Conservation (phyloP, 2,329 filamentous ascomycete genomes). For the Ceratocystiopsis sp. region DNA sequence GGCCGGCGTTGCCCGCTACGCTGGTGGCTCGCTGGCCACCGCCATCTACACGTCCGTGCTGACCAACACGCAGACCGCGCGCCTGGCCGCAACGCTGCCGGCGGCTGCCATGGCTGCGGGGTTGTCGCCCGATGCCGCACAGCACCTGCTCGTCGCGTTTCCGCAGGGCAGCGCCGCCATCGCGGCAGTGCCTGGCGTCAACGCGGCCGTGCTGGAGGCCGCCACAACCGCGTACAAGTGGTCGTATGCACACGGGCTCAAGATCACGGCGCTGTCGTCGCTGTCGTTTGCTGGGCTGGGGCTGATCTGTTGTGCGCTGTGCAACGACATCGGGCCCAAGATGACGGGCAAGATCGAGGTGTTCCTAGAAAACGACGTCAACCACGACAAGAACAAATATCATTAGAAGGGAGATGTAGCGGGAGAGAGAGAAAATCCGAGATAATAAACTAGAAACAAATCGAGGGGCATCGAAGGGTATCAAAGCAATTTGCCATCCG, state of each 20-base stretch:
- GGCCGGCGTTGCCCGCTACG: conserved; percentile 16
- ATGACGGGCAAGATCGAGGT: conserved; percentile 20
- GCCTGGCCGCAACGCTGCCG: conserved; percentile 14
- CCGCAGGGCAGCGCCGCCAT: conserved; percentile 1
- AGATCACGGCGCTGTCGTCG: conserved; percentile 12
- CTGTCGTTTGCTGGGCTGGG: conserved; percentile 14
- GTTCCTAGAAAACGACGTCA: conserved; percentile 17
- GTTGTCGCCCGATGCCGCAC: conserved; percentile 4
- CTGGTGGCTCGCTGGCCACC: conserved; percentile 17
- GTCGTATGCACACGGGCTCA: conserved; percentile 5
- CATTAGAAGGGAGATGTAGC: too few relatives aligned
- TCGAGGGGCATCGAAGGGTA: too few relatives aligned
- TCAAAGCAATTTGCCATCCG: too few relatives aligned
- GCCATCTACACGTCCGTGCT: conserved; percentile 19
- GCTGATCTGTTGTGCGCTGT: conserved; percentile 14
- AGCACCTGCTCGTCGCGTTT: conserved; percentile 1
- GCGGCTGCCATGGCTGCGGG: conserved; percentile 14
- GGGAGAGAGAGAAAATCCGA: too few relatives aligned
- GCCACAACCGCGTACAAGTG: conserved; percentile 4
- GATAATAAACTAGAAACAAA: too few relatives aligned
- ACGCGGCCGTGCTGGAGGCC: conserved; percentile 9
- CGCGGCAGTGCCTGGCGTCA: conserved; percentile 1
- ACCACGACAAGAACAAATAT: conserved; percentile 16
- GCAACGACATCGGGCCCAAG: conserved; percentile 17
- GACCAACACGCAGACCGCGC: conserved; percentile 13